Percentiles rank a stretch among this genome's conserved stretches.
Conservation (phyloP, 306 rosid species). For the Corylus avellana region DNA sequence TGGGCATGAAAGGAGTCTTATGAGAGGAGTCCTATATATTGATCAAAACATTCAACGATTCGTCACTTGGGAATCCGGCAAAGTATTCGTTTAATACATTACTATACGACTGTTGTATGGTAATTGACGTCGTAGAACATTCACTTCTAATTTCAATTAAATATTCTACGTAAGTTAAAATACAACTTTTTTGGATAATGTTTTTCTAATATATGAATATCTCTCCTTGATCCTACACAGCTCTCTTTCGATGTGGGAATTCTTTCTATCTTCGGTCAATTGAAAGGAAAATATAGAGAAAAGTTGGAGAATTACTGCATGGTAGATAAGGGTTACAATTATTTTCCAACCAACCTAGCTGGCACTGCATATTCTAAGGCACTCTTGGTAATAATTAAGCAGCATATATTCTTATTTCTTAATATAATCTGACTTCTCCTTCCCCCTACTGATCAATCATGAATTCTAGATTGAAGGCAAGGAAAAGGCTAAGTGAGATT, state of each 20-base stretch:
- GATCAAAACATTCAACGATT: too few relatives aligned
- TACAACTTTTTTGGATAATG: constrained; percentile 11
- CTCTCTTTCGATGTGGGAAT: constrained; percentile 74
- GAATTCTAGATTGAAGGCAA: constrained; percentile 46
- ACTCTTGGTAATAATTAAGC: constrained; percentile 50
- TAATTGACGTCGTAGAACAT: too few relatives aligned
- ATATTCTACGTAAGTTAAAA: too few relatives aligned
- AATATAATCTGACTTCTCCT: background rate
- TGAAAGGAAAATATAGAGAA: constrained; percentile 51
- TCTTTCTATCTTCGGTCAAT: constrained; percentile 65
- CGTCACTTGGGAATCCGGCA: too few relatives aligned
- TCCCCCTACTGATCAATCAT: constrained; percentile 10
- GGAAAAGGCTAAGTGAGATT: constrained; percentile 64
- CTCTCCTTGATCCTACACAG: constrained; percentile 40
- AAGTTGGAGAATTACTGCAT: constrained; percentile 66
- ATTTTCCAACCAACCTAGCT: constrained; percentile 63
- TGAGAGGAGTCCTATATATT: too few relatives aligned
- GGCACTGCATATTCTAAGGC: constrained; percentile 84
- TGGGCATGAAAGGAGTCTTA: too few relatives aligned
- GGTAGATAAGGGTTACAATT: constrained; percentile 84
- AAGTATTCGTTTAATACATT: too few relatives aligned
- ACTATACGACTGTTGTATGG: too few relatives aligned
- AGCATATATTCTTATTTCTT: background rate
- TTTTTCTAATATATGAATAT: constrained; percentile 10
- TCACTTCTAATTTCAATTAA: too few relatives aligned